Conservation (phyloP, 768 basidiomycete genomes). For the Mycena kentingensis region DNA sequence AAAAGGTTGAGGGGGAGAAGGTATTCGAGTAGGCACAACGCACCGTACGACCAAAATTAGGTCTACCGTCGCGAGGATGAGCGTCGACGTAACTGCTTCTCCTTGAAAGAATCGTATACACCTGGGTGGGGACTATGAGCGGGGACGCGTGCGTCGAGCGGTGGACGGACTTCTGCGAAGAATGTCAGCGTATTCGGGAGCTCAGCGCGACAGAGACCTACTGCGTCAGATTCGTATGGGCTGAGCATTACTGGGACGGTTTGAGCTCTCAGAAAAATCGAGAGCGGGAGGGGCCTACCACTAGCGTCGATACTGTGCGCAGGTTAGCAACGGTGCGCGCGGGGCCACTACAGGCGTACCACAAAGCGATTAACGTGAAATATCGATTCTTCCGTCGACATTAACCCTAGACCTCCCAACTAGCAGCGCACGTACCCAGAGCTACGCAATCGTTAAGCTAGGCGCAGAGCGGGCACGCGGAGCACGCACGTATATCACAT, state of each 20-base stretch:
- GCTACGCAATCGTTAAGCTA: not conserved
- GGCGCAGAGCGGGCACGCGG: not conserved
- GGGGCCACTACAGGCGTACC: not conserved
- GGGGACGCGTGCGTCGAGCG: no score
- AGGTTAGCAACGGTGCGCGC: not conserved
- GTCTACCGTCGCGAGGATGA: slow-evolving; percentile 19
- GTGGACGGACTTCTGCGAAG: slow-evolving; percentile 1
- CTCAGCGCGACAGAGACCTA: not conserved
- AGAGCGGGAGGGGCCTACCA: slow-evolving; percentile 3
- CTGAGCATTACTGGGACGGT: slow-evolving; percentile 5
- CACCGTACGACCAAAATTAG: slow-evolving; percentile 15
- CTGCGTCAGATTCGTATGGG: slow-evolving; percentile 16
- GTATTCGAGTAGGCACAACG: not conserved
- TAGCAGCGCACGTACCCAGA: slow-evolving; percentile 1
- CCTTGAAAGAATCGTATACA: slow-evolving; percentile 16
- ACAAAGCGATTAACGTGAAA: slow-evolving; percentile 12
- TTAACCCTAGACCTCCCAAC: not conserved
- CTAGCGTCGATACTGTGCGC: slow-evolving; percentile 10
- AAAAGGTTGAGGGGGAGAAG: no score
- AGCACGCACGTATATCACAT: slow-evolving; percentile 13
- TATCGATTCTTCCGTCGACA: slow-evolving; percentile 14
- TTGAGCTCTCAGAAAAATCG: not conserved
- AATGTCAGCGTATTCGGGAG: not conserved
- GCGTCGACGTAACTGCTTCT: slow-evolving; percentile 13
- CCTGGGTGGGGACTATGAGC: not conserved